These are phyloP conservation scores for Arabidopsis hybrid DNA, from an alignment of 441 rosid species.

Conservation along the genomic window DNA sequence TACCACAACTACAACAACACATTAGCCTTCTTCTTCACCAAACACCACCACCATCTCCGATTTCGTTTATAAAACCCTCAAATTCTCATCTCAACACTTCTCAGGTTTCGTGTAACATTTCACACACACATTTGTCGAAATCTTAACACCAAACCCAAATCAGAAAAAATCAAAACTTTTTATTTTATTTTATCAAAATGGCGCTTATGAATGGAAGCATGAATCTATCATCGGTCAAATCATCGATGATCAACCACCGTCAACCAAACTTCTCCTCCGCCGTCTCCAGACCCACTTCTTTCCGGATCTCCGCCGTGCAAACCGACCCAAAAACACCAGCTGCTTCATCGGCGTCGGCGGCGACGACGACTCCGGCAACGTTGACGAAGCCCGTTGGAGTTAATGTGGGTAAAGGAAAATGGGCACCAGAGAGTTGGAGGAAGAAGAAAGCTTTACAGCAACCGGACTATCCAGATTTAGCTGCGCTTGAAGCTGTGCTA, in stretches of 20 bases:
- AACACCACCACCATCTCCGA: constrained; percentile 29
- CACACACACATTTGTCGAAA: constrained; percentile 26
- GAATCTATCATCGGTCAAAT: constrained; percentile 47
- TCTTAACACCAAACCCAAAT: constrained; percentile 13
- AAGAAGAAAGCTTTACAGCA: constrained; percentile 63
- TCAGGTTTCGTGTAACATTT: constrained; percentile 43
- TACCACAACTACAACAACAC: constrained; percentile 28
- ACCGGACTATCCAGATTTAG: constrained; percentile 65
- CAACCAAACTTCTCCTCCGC: constrained; percentile 36
- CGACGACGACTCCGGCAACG: constrained; percentile 20
- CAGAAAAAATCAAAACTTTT: background rate
- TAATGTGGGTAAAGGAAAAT: constrained; percentile 50
- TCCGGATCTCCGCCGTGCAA: constrained; percentile 68
- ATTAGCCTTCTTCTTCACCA: constrained; percentile 34
- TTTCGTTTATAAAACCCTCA: constrained; percentile 39
- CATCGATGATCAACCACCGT: constrained; percentile 46
- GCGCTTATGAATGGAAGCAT: constrained; percentile 54
- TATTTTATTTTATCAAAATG: constrained; percentile 32
- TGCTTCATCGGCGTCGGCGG: constrained; percentile 5
- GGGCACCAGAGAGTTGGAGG: constrained; percentile 70
- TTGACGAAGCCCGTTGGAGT: constrained; percentile 27
- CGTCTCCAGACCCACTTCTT: constrained; percentile 43
- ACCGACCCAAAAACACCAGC: constrained; percentile 60
- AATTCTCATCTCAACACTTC: constrained; percentile 5
- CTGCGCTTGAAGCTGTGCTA: constrained; percentile 66